Conservation (phyloP, 2,329 filamentous ascomycete species). For the Nannizziopsis arthrosporioides region DNA sequence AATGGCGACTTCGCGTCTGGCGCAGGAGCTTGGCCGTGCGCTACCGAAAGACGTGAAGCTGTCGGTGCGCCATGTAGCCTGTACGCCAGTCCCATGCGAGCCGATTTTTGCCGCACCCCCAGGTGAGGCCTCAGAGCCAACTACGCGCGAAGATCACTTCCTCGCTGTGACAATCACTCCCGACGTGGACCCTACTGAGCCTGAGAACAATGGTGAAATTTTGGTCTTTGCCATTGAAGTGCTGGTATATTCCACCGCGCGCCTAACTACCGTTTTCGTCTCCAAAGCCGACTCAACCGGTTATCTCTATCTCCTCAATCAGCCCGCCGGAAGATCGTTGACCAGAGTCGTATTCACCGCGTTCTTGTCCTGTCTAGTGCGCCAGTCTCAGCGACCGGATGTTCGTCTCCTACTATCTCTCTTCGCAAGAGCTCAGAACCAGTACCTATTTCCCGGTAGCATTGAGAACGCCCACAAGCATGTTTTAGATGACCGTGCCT, state of each 20-base stretch:
- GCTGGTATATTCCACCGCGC: constrained; percentile 69
- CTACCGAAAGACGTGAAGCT: constrained; percentile 48
- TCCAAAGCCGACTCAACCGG: constrained; percentile 96
- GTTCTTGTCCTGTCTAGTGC: constrained; percentile 66
- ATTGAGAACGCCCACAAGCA: constrained; percentile 77
- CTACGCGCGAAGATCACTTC: constrained; percentile 79
- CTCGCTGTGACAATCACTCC: constrained; percentile 45
- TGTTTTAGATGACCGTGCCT: constrained; percentile 74
- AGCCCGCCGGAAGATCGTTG: constrained; percentile 55
- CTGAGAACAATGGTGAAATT: constrained; percentile 40
- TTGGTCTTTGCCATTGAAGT: constrained; percentile 77
- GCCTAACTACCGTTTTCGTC: constrained; percentile 78
- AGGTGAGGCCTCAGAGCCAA: constrained; percentile 58
- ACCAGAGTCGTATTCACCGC: constrained; percentile 56
- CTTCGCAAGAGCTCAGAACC: constrained; percentile 81
- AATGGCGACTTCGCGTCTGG: constrained; percentile 16
- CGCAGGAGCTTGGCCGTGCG: constrained; percentile 40
- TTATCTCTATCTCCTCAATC: constrained; percentile 56
- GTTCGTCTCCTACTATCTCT: constrained; percentile 69
- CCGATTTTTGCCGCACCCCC: constrained; percentile 72
- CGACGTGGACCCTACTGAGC: constrained; percentile 8
- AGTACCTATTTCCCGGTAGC: constrained; percentile 91
- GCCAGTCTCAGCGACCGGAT: constrained; percentile 50
- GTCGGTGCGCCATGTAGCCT: constrained; percentile 75
- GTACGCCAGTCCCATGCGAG: constrained; percentile 60